phyloP scores from a whole-genome alignment of 345 rosid species.

The Lepidium aucheri region DNA sequence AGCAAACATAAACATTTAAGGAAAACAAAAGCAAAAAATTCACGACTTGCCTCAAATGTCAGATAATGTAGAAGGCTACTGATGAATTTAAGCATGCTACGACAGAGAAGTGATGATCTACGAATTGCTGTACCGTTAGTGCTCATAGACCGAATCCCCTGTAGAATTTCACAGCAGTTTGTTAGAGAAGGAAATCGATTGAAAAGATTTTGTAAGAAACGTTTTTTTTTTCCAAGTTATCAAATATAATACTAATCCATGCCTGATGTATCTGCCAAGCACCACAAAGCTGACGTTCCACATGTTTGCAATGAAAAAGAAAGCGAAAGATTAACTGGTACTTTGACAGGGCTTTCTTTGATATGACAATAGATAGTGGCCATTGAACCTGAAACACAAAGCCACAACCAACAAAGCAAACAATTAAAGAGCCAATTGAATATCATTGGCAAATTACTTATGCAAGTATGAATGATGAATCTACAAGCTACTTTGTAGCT shows the following conservation, averaged over 20 bases:
- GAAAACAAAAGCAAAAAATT: slow-evolving; percentile 1
- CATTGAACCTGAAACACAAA: slow-evolving; percentile 67
- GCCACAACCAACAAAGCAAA: slow-evolving; percentile 14
- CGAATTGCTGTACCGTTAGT: slow-evolving; percentile 67
- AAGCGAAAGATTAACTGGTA: slow-evolving; percentile 89
- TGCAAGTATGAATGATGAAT: background rate
- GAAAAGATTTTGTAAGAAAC: background rate
- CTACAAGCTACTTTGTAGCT: background rate
- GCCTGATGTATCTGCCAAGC: slow-evolving; percentile 99
- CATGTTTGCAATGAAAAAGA: slow-evolving; percentile 90
- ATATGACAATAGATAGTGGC: slow-evolving; percentile 92
- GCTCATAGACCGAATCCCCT: slow-evolving; percentile 80
- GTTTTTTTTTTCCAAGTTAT: background rate
- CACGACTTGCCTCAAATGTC: slow-evolving; percentile 80
- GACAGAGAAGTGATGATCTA: slow-evolving; percentile 92
- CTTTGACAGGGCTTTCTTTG: slow-evolving; percentile 81
- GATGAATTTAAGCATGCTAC: slow-evolving; percentile 94
- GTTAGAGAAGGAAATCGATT: slow-evolving; percentile 13
- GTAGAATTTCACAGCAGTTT: slow-evolving; percentile 17
- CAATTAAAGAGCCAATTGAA: background rate
- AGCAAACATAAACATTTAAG: background rate
- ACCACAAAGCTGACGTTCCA: slow-evolving; percentile 91
- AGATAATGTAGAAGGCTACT: slow-evolving; percentile 93
- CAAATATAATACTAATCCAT: slow-evolving; percentile 20
- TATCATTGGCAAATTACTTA: background rate